A percentile compares a stretch with the other conserved stretches of the same genome.
These are phyloP conservation scores for Ceratobasidium sp. DNA, from an alignment of 1,284 basidiomycete species.

Conservation along the genomic window DNA sequence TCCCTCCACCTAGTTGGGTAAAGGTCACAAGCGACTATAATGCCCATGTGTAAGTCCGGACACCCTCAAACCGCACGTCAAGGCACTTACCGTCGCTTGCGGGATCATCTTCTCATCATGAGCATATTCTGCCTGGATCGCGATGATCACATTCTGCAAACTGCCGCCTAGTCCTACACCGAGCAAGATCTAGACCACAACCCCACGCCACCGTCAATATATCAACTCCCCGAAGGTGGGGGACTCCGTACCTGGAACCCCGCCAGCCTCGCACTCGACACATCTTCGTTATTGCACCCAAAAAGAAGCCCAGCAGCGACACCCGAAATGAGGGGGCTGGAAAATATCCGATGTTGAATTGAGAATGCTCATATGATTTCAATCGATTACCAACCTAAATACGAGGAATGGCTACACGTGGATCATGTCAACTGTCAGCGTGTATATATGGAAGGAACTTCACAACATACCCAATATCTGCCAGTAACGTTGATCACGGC, in stretches of 20 bases:
- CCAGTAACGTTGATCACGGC: conserved; percentile 54
- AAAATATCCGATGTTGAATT: conserved; percentile 10
- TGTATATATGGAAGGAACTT: neutral
- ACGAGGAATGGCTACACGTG: conserved; percentile 51
- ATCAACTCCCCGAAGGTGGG: conserved; percentile 51
- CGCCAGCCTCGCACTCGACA: conserved; percentile 24
- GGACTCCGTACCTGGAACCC: conserved; percentile 26
- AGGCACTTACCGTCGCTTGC: conserved; percentile 51
- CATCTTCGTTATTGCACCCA: conserved; percentile 54
- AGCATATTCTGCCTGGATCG: conserved; percentile 59
- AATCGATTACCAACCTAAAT: conserved; percentile 4
- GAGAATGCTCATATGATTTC: neutral
- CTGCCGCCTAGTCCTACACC: conserved; percentile 41
- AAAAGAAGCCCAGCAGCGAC: conserved; percentile 59
- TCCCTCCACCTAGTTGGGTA: conserved; percentile 53
- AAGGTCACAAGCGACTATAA: conserved; percentile 53
- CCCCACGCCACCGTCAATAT: conserved; percentile 34
- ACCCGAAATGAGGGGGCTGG: conserved; percentile 49
- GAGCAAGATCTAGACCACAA: conserved; percentile 57
- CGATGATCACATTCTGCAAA: conserved; percentile 55
- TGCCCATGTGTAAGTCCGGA: neutral
- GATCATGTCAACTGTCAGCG: conserved; percentile 50
- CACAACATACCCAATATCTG: conserved; percentile 54
- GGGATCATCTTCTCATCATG: conserved; percentile 50
- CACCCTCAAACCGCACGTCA: neutral